Evolutionary conservation across 2,329 filamentous ascomycete species (phyloP), one percentile per base, ranked within the genome.

Genomic region (Nigrograna mackinnonii): DNA sequence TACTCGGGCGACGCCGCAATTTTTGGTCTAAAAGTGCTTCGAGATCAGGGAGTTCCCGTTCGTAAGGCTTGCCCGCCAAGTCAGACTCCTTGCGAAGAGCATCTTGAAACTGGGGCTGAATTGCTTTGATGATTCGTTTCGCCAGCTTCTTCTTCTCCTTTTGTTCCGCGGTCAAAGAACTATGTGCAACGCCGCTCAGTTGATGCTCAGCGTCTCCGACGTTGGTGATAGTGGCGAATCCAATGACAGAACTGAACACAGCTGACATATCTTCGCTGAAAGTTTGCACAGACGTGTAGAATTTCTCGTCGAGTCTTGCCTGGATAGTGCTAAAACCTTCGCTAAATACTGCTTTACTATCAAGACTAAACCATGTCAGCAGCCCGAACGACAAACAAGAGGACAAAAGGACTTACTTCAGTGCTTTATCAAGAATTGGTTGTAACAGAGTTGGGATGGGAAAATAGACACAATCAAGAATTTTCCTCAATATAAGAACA

Each of bases 401-500:
- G n/a, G n/a, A n/a, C n/a, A n/a, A 72, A 53, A 21, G 19, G 81
- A 85, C 91, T 82, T 80, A 96, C 90, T 76, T 76, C 60, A 88
- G 79, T 7, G 90, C 90, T 69, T 87, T 90, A 30, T 91, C 86
- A 37, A 96, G 75, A 20, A 94, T 85, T 4, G 89, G 86, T 60
- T 79, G 80, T 17, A 99, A 78, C 37, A 95, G 72, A 55, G 84
- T 84, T 42, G 85, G 80, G 12, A 96, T 82, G 1, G 94, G 94
- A 54, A 97, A 96, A 70, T 97, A 99, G 55, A 95, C 86, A 24
- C 83, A 86, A 64, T 97, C 87, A 21, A 97, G 82, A 59, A 96
- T 85, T 46, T 85, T 83, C 54, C 83, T 83, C 57, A 97, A 81
- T 37, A 91, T 75, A 61, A 89, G 82, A 12, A 85, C 84, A 43